Percentiles rank a stretch among this genome's conserved stretches.
Conservation (phyloP, 1,284 basidiomycete genomes). For the Taiwanofungus camphoratus region DNA sequence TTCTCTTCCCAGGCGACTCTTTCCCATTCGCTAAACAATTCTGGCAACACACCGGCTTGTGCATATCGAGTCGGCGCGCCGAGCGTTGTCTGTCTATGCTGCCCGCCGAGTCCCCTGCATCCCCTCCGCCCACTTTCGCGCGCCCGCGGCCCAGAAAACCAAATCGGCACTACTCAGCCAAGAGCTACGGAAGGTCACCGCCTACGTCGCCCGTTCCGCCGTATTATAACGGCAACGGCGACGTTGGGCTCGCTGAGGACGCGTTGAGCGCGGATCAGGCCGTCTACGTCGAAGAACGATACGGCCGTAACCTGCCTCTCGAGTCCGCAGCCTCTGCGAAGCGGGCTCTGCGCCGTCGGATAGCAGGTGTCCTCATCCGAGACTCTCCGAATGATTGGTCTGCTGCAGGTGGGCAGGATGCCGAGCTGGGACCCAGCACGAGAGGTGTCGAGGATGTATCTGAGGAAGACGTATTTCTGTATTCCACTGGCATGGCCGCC, state of each 20-base stretch:
- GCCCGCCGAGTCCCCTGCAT: slow-evolving; percentile 29
- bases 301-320: slow-evolving; percentile 87
- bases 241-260: slow-evolving; percentile 22
- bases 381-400: slow-evolving; percentile 42
- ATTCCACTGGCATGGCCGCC: slow-evolving; percentile 86
- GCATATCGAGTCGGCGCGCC: slow-evolving; percentile 85
- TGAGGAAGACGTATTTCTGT: slow-evolving; percentile 87
- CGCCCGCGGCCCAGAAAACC: slow-evolving; percentile 37
- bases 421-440: slow-evolving; percentile 49
- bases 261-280: slow-evolving; percentile 44
- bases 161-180: slow-evolving; percentile 63
- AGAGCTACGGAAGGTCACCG: slow-evolving; percentile 26
- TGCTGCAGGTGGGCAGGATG: slow-evolving; percentile 41
- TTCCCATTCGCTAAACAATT: slow-evolving; percentile 82
- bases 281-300: slow-evolving; percentile 86
- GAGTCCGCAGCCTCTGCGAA: slow-evolving; percentile 76
- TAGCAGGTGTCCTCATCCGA: slow-evolving; percentile 80
- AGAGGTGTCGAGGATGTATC: slow-evolving; percentile 58
- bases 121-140: slow-evolving; percentile 23
- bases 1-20: slow-evolving; percentile 67
- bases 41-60: slow-evolving; percentile 94
- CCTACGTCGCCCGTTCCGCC: slow-evolving; percentile 12
- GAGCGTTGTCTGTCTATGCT: slow-evolving; percentile 77
- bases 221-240: slow-evolving; percentile 5
- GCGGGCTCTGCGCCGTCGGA: slow-evolving; percentile 78